These are phyloP conservation scores for Naganishia antarctica DNA, from an alignment of 768 basidiomycete species.

Conservation along the genomic window DNA sequence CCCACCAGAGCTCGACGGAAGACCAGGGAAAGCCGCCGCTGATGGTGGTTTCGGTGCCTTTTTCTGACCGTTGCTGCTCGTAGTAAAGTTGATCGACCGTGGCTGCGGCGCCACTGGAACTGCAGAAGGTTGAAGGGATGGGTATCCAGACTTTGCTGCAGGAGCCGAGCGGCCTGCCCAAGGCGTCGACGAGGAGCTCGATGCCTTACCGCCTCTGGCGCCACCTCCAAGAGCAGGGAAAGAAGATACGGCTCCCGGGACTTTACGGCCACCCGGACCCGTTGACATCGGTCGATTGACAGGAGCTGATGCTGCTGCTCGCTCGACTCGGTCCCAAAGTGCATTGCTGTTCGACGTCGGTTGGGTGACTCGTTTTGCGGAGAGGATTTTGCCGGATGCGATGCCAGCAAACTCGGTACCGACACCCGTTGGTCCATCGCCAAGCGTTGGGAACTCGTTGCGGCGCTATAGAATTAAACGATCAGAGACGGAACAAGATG, in stretches of 20 bases:
- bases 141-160: conserved; percentile 31
- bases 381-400: conserved; percentile 73
- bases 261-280: conserved; percentile 31
- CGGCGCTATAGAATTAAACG: conserved; percentile 61
- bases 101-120: conserved; percentile 36
- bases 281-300: conserved; percentile 27
- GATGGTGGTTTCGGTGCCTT: conserved; percentile 31
- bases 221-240: conserved; percentile 39
- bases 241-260: conserved; percentile 39
- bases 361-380: conserved; percentile 70
- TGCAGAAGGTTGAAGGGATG: conserved; percentile 19
- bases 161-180: conserved; percentile 37
- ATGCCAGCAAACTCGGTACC: conserved; percentile 69
- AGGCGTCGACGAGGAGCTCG: conserved; percentile 33
- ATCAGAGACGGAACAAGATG: neutral
- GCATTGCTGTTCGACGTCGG: conserved; percentile 56
- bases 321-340: conserved; percentile 81
- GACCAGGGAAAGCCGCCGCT: conserved; percentile 41
- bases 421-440: conserved; percentile 27
- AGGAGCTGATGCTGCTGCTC: conserved; percentile 58
- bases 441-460: conserved; percentile 74
- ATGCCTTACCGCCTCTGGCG: conserved; percentile 9
- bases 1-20: conserved; percentile 29
- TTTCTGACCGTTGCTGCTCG: conserved; percentile 24
- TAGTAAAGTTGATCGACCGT: conserved; percentile 40